A percentile compares a stretch with the other conserved stretches of the same genome.
phyloP scores from a whole-genome alignment of 345 rosid genomes.

The Populus pruinosa region DNA sequence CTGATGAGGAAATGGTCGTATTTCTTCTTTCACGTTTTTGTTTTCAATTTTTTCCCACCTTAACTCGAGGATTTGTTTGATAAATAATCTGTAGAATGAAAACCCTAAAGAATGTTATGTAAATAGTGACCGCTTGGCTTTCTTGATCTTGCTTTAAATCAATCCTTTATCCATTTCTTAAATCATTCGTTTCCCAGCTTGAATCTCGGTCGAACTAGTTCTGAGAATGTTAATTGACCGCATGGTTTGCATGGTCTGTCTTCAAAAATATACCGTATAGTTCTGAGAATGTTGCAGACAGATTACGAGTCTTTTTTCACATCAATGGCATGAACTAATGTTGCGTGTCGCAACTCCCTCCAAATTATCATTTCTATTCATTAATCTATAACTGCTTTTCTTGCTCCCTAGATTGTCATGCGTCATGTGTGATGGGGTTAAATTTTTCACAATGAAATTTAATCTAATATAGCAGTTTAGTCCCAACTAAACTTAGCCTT shows the following conservation, averaged over 20 bases:
- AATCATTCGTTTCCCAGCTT: background rate
- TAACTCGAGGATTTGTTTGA: conserved; percentile 38
- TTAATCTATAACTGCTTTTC: background rate
- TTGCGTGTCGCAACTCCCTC: background rate
- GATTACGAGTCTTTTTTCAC: background rate
- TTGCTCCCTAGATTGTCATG: background rate
- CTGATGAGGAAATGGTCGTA: conserved; percentile 27
- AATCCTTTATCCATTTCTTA: background rate
- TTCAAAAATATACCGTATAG: background rate
- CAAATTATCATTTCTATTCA: background rate
- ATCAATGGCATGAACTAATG: background rate
- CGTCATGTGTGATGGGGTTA: no score
- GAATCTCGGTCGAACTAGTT: background rate
- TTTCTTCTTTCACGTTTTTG: conserved; percentile 16
- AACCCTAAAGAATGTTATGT: conserved; percentile 16
- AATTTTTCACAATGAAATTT: no score
- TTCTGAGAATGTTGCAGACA: background rate
- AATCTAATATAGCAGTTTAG: no score
- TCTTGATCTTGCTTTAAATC: background rate
- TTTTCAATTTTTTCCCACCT: background rate
- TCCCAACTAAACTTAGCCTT: no score
- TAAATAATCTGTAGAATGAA: conserved; percentile 53
- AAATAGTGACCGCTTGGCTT: conserved; percentile 1
- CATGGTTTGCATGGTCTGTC: background rate
- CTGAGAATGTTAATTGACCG: no score